These are phyloP conservation scores for Davidsoniella eucalypti DNA, from an alignment of 2,329 filamentous ascomycete species.

Conservation along the genomic window DNA sequence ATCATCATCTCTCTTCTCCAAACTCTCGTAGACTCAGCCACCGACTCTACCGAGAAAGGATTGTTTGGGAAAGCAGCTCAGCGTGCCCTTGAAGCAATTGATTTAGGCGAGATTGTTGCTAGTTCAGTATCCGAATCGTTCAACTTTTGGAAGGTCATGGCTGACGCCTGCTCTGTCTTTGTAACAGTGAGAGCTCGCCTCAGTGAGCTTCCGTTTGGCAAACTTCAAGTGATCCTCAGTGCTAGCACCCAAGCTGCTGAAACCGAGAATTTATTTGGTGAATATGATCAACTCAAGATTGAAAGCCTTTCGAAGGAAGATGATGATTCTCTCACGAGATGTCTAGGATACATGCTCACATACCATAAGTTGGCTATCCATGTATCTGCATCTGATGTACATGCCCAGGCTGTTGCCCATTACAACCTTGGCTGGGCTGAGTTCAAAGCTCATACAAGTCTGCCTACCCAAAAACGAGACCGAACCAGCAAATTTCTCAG, in stretches of 20 bases:
- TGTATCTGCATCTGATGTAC: slow-evolving; percentile 53
- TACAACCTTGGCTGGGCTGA: slow-evolving; percentile 96
- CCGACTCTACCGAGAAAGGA: slow-evolving; percentile 62
- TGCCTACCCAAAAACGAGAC: slow-evolving; percentile 34
- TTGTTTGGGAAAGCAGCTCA: slow-evolving; percentile 70
- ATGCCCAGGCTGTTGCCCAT: slow-evolving; percentile 89
- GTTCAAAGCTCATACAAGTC: slow-evolving; percentile 57
- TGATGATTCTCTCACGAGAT: slow-evolving; percentile 36
- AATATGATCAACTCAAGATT: slow-evolving; percentile 47
- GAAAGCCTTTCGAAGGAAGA: slow-evolving; percentile 21
- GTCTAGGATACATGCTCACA: slow-evolving; percentile 57
- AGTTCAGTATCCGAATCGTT: slow-evolving; percentile 53
- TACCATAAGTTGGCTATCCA: slow-evolving; percentile 77
- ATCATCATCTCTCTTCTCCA: slow-evolving; percentile 79
- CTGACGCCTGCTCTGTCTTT: slow-evolving; percentile 75
- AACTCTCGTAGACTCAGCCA: slow-evolving; percentile 67
- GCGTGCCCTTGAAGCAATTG: slow-evolving; percentile 51
- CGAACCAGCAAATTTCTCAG: slow-evolving; percentile 55
- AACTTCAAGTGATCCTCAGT: slow-evolving; percentile 42
- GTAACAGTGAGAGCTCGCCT: slow-evolving; percentile 51
- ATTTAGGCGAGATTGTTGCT: slow-evolving; percentile 46
- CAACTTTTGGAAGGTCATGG: slow-evolving; percentile 89
- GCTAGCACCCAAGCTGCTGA: slow-evolving; percentile 30
- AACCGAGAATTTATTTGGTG: slow-evolving; percentile 31
- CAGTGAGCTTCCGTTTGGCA: slow-evolving; percentile 45